Evolutionary conservation across 2,329 filamentous ascomycete species (phyloP).

Genomic region (Teratosphaeria zuluensis): DNA sequence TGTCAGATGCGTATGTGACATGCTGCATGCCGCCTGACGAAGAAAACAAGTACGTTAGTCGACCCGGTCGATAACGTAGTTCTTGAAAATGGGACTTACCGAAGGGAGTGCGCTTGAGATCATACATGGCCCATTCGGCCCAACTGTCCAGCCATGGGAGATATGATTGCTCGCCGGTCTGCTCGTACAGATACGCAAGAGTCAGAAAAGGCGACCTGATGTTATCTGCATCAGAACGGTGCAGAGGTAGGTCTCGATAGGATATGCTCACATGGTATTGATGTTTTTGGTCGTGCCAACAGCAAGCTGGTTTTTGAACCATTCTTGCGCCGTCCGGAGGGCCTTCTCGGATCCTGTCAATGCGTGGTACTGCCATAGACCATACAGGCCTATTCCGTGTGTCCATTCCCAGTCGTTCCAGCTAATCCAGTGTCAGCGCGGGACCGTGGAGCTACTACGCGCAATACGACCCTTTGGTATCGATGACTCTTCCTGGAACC

Average conservation of each 20-base stretch:
- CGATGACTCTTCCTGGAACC: conserved; percentile 51
- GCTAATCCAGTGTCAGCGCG: conserved; percentile 21
- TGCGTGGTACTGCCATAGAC: conserved; percentile 72
- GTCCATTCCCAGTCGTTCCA: conserved; percentile 66
- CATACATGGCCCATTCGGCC: conserved; percentile 76
- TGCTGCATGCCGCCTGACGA: conserved; percentile 58
- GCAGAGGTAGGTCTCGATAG: conserved; percentile 49
- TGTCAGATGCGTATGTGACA: conserved; percentile 61
- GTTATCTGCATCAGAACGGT: conserved; percentile 78
- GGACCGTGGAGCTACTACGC: background rate
- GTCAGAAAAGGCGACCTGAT: conserved; percentile 66
- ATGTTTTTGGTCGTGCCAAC: conserved; percentile 76
- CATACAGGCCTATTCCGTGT: conserved; percentile 65
- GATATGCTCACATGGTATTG: conserved; percentile 74
- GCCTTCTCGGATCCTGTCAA: conserved; percentile 54
- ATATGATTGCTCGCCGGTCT: conserved; percentile 58
- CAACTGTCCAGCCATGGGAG: conserved; percentile 69
- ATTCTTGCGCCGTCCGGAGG: conserved; percentile 59
- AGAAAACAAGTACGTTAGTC: background rate
- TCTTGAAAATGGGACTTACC: background rate
- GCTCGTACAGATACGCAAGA: conserved; percentile 68
- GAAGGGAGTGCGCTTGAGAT: conserved; percentile 59
- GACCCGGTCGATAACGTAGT: background rate
- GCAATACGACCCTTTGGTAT: conserved; percentile 52
- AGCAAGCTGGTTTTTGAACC: conserved; percentile 60